These are phyloP conservation scores for Podila epicladia DNA, from an alignment of 192 early-diverging fungal species.

Conservation along the genomic window DNA sequence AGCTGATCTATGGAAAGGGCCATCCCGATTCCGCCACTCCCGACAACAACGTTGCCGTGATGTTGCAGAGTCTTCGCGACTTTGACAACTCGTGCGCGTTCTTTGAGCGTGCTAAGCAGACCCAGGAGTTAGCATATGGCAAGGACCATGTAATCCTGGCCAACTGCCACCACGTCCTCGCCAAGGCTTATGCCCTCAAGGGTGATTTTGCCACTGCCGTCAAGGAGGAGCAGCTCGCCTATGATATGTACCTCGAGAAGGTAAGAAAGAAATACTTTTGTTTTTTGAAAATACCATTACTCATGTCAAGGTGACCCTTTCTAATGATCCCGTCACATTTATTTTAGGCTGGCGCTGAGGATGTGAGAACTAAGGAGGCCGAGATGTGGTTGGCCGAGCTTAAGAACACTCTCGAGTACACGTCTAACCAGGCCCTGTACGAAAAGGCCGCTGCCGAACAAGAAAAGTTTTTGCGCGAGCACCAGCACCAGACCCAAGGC, in stretches of 20 bases:
- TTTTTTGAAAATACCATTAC: background rate
- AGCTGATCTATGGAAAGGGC: conserved; percentile 75
- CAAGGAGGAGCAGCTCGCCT: conserved; percentile 73
- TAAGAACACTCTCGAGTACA: conserved; percentile 44
- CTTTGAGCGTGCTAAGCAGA: conserved; percentile 75
- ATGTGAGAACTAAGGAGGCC: conserved; percentile 77
- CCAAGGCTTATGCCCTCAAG: conserved; percentile 74
- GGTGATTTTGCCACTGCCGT: conserved; percentile 84
- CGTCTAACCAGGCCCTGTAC: conserved; percentile 32
- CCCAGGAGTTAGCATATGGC: conserved; percentile 73
- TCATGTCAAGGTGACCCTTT: background rate
- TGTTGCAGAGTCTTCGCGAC: conserved; percentile 77
- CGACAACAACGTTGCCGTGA: conserved; percentile 77
- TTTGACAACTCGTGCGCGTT: conserved; percentile 70
- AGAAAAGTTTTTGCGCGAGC: conserved; percentile 15
- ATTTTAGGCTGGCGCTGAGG: conserved; percentile 71
- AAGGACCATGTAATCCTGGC: conserved; percentile 65
- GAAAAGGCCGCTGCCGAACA: conserved; percentile 33
- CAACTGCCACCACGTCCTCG: conserved; percentile 75
- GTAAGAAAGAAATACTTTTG: conserved; percentile 39
- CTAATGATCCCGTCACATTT: background rate
- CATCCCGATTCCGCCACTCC: conserved; percentile 92
- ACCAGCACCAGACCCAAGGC: conserved; percentile 10
- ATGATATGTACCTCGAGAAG: conserved; percentile 65
- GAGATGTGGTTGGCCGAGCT: conserved; percentile 74